These are phyloP conservation scores for Cryptococcus sp. DNA, from an alignment of 1,284 basidiomycete genomes.

Conservation along the genomic window DNA sequence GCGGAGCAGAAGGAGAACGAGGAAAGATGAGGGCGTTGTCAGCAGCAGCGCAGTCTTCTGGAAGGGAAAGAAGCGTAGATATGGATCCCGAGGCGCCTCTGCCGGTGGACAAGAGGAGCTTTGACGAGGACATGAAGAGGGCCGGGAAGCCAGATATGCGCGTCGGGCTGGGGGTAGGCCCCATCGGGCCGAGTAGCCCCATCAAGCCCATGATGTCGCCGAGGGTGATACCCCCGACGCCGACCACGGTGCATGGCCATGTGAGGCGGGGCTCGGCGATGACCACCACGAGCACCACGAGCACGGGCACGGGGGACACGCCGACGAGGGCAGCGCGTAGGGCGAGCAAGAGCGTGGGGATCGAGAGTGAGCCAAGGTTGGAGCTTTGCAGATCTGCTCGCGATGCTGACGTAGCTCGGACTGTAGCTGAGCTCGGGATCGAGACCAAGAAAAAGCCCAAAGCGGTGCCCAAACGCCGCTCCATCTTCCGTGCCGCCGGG, in stretches of 20 bases:
- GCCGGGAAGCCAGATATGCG: background rate
- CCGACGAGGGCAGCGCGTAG: slow-evolving; percentile 9
- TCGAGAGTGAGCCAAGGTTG: slow-evolving; percentile 36
- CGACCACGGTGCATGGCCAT: slow-evolving; percentile 12
- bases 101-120: slow-evolving; percentile 27
- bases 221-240: slow-evolving; percentile 32
- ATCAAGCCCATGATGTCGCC: slow-evolving; percentile 2
- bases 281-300: slow-evolving; percentile 13
- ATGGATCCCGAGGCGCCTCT: slow-evolving; percentile 17
- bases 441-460: slow-evolving; percentile 14
- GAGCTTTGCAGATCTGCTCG: background rate
- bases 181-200: slow-evolving; percentile 2
- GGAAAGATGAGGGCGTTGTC: too few species aligned
- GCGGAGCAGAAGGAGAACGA: background rate
- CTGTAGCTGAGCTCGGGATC: slow-evolving; percentile 28
- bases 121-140: slow-evolving; percentile 28
- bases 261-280: slow-evolving; percentile 6
- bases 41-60: too few species aligned
- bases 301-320: slow-evolving; percentile 5
- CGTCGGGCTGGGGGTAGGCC: slow-evolving; percentile 5
- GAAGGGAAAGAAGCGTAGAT: background rate
- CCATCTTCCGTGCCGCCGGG: slow-evolving; percentile 79
- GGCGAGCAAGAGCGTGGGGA: slow-evolving; percentile 27
- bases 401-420: background rate
- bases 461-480: slow-evolving; percentile 61